These are phyloP conservation scores for Pseudogymnoascus sp. DNA, from an alignment of 2,329 filamentous ascomycete genomes.

Conservation along the genomic window DNA sequence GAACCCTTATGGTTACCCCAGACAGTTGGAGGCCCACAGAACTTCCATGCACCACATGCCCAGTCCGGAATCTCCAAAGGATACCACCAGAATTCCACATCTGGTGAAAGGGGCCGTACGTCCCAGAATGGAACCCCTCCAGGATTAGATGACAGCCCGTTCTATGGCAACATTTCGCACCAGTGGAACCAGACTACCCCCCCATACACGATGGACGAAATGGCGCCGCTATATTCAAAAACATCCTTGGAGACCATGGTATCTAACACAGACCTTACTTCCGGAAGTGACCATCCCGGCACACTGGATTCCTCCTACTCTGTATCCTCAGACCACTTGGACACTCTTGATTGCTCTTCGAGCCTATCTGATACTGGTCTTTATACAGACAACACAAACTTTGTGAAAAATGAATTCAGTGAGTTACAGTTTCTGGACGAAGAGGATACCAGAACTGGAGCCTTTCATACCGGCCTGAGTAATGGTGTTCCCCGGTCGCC, in stretches of 20 bases:
- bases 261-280: conserved; percentile 21
- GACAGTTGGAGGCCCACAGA: conserved; percentile 28
- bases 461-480: conserved; percentile 19
- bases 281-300: conserved; percentile 23
- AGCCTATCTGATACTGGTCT: conserved; percentile 24
- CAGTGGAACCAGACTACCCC: conserved; percentile 24
- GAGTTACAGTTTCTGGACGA: conserved; percentile 22
- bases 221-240: conserved; percentile 26
- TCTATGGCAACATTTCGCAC: conserved; percentile 10
- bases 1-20: conserved; percentile 9
- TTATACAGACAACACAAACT: conserved; percentile 23
- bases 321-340: conserved; percentile 27
- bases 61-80: conserved; percentile 25
- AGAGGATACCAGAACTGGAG: conserved; percentile 21
- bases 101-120: background rate
- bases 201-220: conserved; percentile 20
- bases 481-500: conserved; percentile 13
- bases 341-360: conserved; percentile 26
- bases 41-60: conserved; percentile 25
- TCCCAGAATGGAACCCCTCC: conserved; percentile 3
- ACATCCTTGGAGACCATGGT: conserved; percentile 25
- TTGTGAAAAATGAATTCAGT: conserved; percentile 25
- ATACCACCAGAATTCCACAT: background rate
- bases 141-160: conserved; percentile 3
- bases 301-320: conserved; percentile 25